phyloP scores from a whole-genome alignment of 129 eudicot species.

The Centrapalus pauciflorus region DNA sequence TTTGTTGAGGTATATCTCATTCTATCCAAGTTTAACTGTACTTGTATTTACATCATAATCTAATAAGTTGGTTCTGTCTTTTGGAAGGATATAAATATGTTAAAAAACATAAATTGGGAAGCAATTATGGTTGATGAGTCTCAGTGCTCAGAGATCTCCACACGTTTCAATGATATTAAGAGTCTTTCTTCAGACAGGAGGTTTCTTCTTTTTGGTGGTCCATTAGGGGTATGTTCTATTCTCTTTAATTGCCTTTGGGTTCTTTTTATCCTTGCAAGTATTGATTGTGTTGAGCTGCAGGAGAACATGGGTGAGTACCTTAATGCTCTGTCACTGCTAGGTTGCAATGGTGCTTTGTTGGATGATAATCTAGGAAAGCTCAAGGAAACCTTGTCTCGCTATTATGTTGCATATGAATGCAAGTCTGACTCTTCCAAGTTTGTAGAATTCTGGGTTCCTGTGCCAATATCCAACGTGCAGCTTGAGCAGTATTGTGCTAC shows the following conservation, averaged over 20 bases:
- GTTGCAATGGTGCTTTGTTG: slow-evolving; percentile 16
- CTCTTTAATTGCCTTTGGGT: neutral
- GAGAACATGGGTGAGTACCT: slow-evolving; percentile 35
- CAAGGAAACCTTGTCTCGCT: slow-evolving; percentile 40
- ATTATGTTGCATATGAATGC: slow-evolving; percentile 27
- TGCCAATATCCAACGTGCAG: slow-evolving; percentile 63
- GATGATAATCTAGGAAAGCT: slow-evolving; percentile 25
- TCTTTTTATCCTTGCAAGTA: too few relatives aligned
- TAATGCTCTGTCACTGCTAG: slow-evolving; percentile 45
- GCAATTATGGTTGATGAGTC: slow-evolving; percentile 51
- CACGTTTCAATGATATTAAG: slow-evolving; percentile 29
- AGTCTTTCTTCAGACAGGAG: slow-evolving; percentile 27
- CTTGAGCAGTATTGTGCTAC: slow-evolving; percentile 88
- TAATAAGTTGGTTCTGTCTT: neutral
- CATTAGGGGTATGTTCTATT: slow-evolving; percentile 29
- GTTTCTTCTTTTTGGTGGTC: slow-evolving; percentile 41
- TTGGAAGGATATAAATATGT: slow-evolving; percentile 37
- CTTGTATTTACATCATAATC: neutral
- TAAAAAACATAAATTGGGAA: slow-evolving; percentile 43
- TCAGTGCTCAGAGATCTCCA: slow-evolving; percentile 21
- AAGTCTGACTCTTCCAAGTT: slow-evolving; percentile 42
- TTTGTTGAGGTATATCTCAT: slow-evolving; percentile 39
- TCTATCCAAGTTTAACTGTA: neutral
- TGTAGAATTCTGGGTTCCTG: slow-evolving; percentile 89
- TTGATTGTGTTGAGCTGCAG: slow-evolving; percentile 27